Evolutionary conservation across 2,329 filamentous ascomycete genomes (phyloP), one percentile per base, ranked within the genome.

Genomic region (Bipolaris gigantea): DNA sequence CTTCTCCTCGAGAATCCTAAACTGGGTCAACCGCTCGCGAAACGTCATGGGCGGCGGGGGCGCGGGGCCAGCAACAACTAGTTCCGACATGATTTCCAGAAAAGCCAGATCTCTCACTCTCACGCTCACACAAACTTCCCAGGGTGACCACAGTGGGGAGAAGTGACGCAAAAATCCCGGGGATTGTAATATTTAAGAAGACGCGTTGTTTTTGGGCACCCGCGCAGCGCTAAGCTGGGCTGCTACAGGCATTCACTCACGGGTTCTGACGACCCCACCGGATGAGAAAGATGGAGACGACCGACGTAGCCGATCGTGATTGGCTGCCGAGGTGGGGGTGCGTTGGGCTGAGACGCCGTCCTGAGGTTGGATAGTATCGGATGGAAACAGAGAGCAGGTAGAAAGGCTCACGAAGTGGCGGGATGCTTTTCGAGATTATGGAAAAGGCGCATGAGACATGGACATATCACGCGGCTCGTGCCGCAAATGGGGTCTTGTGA

Each of bases 271-370:
- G 68, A 65, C 67, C 62, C 62, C 64, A 65, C 53, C 56, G 8
- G 41, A 33, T 53, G 50, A 36, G 53, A 56, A 55, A 50, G 65
- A 63, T 69, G 63, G 57, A 55, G 66, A 61, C 63, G 61, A 56
- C 67, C 64, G 70, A 73, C 70, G 70, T 72, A 71, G 70, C 70
- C 66, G 35, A 23, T 46, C 48, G 56, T 71, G 62, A 73, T 73
- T 73, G 71, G 71, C 40, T 47, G 36, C 8, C 33, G 11, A 33
- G 44, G 65, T 69, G 67, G 69, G 65, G 65, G 66, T 55, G 46
- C 16, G 49, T 48, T 51, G 52, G 53, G 43, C 53, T 66, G 56
- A 73, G 65, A 71, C 59, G 70, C 50, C 66, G 68, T 64, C 62
- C 64, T 53, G 60, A 58, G 45, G 50, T 50, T 50, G 32, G 43